These are phyloP conservation scores for Deakozyma indianensis DNA, from an alignment of 805 yeast genomes.

Conservation along the genomic window DNA sequence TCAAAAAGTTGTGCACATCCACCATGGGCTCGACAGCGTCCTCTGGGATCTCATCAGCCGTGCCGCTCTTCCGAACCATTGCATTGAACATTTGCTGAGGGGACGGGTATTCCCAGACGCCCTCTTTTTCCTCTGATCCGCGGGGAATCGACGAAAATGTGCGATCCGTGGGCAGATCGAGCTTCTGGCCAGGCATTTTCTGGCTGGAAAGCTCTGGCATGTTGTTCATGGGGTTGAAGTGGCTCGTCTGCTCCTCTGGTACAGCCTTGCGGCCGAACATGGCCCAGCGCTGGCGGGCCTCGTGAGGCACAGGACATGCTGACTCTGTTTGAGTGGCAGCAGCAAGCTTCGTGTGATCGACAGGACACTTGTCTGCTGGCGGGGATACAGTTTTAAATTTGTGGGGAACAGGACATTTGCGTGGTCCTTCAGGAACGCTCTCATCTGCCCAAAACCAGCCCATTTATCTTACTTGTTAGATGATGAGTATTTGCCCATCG, in stretches of 20 bases:
- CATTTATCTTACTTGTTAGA: too few relatives aligned
- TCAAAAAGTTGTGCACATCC: conserved; percentile 85
- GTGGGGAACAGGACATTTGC: neutral
- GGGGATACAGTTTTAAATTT: neutral
- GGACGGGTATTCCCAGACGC: conserved; percentile 96
- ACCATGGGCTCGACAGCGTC: conserved; percentile 97
- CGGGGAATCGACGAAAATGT: conserved; percentile 78
- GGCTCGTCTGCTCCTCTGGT: conserved; percentile 17
- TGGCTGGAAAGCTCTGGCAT: conserved; percentile 69
- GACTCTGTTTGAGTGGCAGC: neutral
- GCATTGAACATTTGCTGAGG: conserved; percentile 99
- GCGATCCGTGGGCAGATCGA: conserved; percentile 69
- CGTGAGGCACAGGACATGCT: conserved; percentile 28
- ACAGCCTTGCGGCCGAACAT: conserved; percentile 9
- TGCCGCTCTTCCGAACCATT: conserved; percentile 87
- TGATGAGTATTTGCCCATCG: conserved; percentile 20
- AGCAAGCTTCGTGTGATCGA: conserved; percentile 18
- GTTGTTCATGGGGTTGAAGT: conserved; percentile 68
- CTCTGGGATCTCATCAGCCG: conserved; percentile 65
- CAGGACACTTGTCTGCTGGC: conserved; percentile 24
- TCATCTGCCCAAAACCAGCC: conserved; percentile 83
- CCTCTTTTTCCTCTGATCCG: conserved; percentile 48
- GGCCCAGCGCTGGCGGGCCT: conserved; percentile 9
- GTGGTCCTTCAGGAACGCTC: conserved; percentile 8
- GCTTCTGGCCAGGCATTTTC: conserved; percentile 65